phyloP scores from a whole-genome alignment of 768 basidiomycete species.

The Hericium rajendrae region DNA sequence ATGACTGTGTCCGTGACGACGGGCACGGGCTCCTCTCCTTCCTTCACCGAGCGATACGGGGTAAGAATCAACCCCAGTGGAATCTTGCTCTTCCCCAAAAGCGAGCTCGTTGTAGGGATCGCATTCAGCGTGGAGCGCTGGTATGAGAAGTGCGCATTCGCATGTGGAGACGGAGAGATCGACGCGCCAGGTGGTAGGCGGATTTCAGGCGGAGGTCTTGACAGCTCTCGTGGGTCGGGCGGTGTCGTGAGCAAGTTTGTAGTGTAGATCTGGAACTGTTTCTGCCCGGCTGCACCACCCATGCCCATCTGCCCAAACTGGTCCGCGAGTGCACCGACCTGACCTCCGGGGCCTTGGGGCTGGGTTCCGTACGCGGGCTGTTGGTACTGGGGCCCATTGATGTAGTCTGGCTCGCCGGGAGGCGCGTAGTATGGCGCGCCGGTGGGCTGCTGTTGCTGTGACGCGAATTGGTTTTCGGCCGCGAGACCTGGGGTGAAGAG shows the following conservation, averaged over 20 bases:
- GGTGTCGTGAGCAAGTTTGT: constrained; percentile 89
- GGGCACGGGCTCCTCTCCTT: constrained; percentile 35
- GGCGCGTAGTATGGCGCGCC: constrained; percentile 41
- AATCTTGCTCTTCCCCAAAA: constrained; percentile 33
- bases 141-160: constrained; percentile 86
- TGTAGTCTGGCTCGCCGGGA: constrained; percentile 28
- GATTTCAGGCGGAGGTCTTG: constrained; percentile 80
- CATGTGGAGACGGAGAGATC: constrained; percentile 65
- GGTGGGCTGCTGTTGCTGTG: constrained; percentile 41
- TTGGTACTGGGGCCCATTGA: constrained; percentile 35
- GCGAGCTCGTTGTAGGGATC: constrained; percentile 11
- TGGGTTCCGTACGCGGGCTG: constrained; percentile 31
- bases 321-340: constrained; percentile 55
- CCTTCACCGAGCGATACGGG: constrained; percentile 40
- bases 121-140: constrained; percentile 61
- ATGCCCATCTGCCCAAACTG: constrained; percentile 90
- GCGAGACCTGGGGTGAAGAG: constrained; percentile 83
- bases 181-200: constrained; percentile 78
- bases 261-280: constrained; percentile 71
- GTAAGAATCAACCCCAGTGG: constrained; percentile 42
- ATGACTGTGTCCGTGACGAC: constrained; percentile 44
- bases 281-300: constrained; percentile 43
- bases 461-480: constrained; percentile 57
- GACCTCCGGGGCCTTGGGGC: constrained; percentile 19
- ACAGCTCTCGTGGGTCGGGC: constrained; percentile 81